phyloP scores from a whole-genome alignment of 1,284 basidiomycete species.

The Sanghuangporus weigelae region DNA sequence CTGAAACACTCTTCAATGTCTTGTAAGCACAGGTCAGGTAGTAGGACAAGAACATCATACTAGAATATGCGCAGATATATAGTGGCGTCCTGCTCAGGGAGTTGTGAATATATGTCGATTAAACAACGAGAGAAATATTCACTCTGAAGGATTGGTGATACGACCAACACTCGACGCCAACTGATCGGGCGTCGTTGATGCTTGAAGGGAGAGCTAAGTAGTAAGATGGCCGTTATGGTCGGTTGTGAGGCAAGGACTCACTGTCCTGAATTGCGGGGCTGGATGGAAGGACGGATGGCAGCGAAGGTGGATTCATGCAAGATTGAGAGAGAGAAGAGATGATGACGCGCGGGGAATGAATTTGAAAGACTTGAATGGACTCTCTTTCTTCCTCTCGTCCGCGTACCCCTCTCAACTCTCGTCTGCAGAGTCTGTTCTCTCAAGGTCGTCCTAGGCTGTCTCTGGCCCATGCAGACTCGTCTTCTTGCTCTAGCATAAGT shows the following conservation, averaged over 20 bases:
- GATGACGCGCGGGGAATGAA: background rate
- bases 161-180: constrained; percentile 40
- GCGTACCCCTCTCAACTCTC: constrained; percentile 12
- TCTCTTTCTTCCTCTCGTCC: constrained; percentile 1
- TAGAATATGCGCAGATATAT: constrained; percentile 54
- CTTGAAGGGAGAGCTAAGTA: constrained; percentile 24
- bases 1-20: constrained; percentile 53
- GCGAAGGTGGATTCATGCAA: constrained; percentile 19
- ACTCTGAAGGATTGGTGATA: constrained; percentile 51
- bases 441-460: constrained; percentile 4
- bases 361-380: background rate
- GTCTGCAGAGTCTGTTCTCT: constrained; percentile 11
- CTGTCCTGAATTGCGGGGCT: constrained; percentile 49
- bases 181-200: constrained; percentile 43
- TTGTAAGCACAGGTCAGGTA: constrained; percentile 21
- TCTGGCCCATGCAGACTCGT: constrained; percentile 1
- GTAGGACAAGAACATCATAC: constrained; percentile 28
- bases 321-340: background rate
- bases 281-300: constrained; percentile 52
- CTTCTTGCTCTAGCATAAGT: background rate
- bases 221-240: background rate
- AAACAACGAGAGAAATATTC: constrained; percentile 21
- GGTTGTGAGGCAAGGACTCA: constrained; percentile 26
- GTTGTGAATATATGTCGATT: background rate
- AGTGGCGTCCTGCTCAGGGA: constrained; percentile 48